These are phyloP conservation scores for Boletus patriciae DNA, from an alignment of 768 basidiomycete species.

Conservation along the genomic window DNA sequence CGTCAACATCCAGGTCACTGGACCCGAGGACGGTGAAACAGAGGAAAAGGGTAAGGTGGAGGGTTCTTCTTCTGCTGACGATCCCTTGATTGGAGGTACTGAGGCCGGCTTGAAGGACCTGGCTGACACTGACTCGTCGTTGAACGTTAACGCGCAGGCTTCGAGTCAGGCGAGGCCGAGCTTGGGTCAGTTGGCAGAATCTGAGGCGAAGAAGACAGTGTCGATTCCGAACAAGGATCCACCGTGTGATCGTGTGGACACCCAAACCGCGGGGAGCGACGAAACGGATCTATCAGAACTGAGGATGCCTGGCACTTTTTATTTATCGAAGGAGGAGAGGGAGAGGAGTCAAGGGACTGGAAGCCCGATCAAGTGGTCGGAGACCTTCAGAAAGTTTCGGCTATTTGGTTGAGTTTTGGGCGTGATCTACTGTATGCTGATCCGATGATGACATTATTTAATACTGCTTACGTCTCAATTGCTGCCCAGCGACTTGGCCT, in stretches of 20 bases:
- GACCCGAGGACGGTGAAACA: constrained; percentile 27
- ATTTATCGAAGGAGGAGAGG: constrained; percentile 20
- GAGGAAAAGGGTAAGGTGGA: constrained; percentile 26
- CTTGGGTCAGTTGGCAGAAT: constrained; percentile 1
- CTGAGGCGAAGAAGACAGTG: not conserved
- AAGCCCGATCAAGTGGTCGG: constrained; percentile 19
- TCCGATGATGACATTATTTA: not conserved
- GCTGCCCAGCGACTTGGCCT: not conserved
- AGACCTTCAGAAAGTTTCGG: constrained; percentile 25
- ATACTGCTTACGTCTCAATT: not conserved
- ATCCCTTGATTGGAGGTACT: constrained; percentile 23
- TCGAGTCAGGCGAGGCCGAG: not conserved
- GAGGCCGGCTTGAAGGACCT: constrained; percentile 16
- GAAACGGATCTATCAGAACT: constrained; percentile 37
- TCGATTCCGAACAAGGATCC: not conserved
- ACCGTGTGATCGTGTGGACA: constrained; percentile 1
- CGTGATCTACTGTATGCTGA: constrained; percentile 4
- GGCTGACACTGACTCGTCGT: not conserved
- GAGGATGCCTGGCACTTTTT: constrained; percentile 56
- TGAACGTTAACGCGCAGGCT: constrained; percentile 2
- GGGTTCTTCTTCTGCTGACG: constrained; percentile 17
- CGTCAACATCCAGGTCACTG: constrained; percentile 42
- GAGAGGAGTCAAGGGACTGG: not conserved
- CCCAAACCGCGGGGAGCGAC: constrained; percentile 19
- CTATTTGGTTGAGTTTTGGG: constrained; percentile 18